Percentiles rank a stretch among this genome's conserved stretches.
These are phyloP conservation scores for Bolboschoenoplectus hybrid DNA, from an alignment of 202 grass and related monocot genomes.

Conservation along the genomic window DNA sequence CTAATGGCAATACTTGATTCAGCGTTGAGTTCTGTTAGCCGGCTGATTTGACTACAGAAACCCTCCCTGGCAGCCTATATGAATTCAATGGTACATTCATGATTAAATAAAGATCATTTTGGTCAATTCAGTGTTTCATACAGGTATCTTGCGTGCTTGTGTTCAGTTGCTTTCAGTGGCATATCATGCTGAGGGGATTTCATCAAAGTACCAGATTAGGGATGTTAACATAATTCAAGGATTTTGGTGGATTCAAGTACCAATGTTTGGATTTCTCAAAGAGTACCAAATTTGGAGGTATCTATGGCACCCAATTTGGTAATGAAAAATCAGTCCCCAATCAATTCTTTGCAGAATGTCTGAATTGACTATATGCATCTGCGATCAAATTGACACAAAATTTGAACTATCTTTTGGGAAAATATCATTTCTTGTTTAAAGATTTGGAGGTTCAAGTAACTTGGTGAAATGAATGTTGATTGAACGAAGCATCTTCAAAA, in stretches of 20 bases:
- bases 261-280: background rate
- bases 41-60: conserved; percentile 58
- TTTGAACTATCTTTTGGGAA: background rate
- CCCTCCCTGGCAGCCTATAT: conserved; percentile 55
- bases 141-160: background rate
- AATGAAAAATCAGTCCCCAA: background rate
- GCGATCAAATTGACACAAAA: background rate
- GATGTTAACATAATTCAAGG: background rate
- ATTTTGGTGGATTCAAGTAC: background rate
- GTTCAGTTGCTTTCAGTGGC: background rate
- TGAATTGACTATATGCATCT: background rate
- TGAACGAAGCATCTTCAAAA: background rate
- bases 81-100: background rate
- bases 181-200: background rate
- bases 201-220: background rate
- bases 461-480: background rate
- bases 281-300: background rate
- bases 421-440: background rate
- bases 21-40: conserved; percentile 47
- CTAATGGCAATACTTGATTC: conserved; percentile 59
- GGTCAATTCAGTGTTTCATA: background rate
- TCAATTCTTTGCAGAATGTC: background rate
- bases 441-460: background rate
- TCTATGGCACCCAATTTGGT: background rate
- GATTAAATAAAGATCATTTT: background rate